phyloP scores from a whole-genome alignment of 345 rosid genomes.

The Aurinia saxatilis region DNA sequence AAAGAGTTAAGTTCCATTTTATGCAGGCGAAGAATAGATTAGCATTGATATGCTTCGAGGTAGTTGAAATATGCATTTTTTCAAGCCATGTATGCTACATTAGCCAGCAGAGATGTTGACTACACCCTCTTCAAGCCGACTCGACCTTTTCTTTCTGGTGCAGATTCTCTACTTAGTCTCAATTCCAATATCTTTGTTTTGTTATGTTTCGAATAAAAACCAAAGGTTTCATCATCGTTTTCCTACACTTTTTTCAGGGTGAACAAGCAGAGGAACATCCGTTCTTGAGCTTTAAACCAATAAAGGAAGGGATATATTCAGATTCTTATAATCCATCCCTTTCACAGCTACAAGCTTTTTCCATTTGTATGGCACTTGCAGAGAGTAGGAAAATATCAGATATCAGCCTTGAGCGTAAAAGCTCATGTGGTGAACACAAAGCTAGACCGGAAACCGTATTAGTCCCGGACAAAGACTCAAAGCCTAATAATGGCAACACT shows the following conservation, averaged over 20 bases:
- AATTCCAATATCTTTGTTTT: background rate
- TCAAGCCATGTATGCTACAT: too few species aligned
- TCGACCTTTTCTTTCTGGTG: constrained; percentile 61
- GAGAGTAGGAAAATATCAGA: constrained; percentile 49
- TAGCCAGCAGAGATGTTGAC: too few species aligned
- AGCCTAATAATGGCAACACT: constrained; percentile 19
- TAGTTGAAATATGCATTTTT: too few species aligned
- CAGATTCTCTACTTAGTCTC: constrained; percentile 2
- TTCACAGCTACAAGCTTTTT: constrained; percentile 64
- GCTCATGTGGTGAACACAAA: constrained; percentile 28
- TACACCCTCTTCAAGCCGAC: constrained; percentile 32
- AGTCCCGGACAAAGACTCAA: background rate
- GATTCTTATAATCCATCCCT: constrained; percentile 60
- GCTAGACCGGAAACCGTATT: constrained; percentile 11
- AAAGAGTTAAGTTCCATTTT: too few species aligned
- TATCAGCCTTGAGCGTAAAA: constrained; percentile 24
- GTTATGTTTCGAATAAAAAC: background rate
- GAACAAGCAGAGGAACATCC: constrained; percentile 45
- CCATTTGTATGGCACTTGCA: constrained; percentile 64
- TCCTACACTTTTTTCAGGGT: constrained; percentile 40
- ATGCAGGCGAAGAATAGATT: too few species aligned
- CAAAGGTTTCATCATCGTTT: background rate
- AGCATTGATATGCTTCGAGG: too few species aligned
- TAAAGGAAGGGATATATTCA: constrained; percentile 74
- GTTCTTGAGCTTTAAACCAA: constrained; percentile 48